Evolutionary conservation across 176 grass and related monocot species (phyloP), one percentile per base, ranked within the genome.

Genomic region (Dactylis glomerata): DNA sequence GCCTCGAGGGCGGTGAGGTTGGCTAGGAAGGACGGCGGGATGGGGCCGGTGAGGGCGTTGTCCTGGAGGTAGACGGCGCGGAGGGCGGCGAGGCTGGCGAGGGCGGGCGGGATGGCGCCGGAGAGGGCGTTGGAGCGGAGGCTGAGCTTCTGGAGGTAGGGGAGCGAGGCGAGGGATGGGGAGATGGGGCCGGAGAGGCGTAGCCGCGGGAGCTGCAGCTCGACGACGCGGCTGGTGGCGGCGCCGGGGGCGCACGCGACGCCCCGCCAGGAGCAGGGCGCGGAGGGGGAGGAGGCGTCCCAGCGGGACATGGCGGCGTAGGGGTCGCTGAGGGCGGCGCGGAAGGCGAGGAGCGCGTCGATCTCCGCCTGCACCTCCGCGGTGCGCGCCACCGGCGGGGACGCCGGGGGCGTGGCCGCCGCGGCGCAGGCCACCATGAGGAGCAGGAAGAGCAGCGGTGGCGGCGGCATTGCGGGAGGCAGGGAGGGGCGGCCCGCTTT

Each of bases 231-330:
- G 14, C 86, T 51, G 17, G 42, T 16, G 45, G 17, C 23, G 12
- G 8, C 58, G 15, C 54, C 17, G 3, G 45, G 33, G 30, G 86
- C 73, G 83, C 96, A 99, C 27, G 64, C 84, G 15, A 99, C 82
- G 68, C 96, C 96, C 5, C 93, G 91, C 96, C 96, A 99, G 63
- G 87, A 85, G 81, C 91, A 99, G 27, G 96, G 96, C 36, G 96
- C 91, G 40, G 80, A 88, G 4, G 88, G 50, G 12, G 90, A 82
- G 3, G 88, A 46, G 14, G 86, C 66, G 75, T 96, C 68, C 96
- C 91, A 99, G 4, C 88, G 74, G 44, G 86, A 50, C 88, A 99
- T 80, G 57, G 96, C 88, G 24, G 78, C 84, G 58, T 92, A 86
- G 7, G 96, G 93, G 75, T 99, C 93, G 40, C 73, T 76, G 10